These are phyloP conservation scores for Metschnikowia baotianmanensis DNA, from an alignment of 805 yeast species.

Conservation along the genomic window DNA sequence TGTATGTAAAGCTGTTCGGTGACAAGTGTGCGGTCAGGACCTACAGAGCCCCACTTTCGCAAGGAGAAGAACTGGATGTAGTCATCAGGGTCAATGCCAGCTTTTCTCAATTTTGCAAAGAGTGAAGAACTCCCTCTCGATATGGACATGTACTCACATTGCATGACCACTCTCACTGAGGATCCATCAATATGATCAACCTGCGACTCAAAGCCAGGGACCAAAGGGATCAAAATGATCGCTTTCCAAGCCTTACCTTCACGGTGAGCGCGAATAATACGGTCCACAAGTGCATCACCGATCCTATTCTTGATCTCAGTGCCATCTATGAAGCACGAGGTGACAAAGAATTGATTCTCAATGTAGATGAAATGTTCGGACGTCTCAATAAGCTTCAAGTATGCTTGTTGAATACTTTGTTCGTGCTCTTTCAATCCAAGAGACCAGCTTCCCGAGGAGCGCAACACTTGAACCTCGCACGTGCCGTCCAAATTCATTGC, in stretches of 20 bases:
- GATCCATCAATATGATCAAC: constrained; percentile 94
- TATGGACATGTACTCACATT: constrained; percentile 91
- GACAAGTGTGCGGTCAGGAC: constrained; percentile 66
- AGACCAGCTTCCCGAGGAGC: constrained; percentile 94
- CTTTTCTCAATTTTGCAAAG: constrained; percentile 72
- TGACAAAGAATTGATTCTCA: constrained; percentile 92
- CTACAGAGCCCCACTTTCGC: constrained; percentile 94
- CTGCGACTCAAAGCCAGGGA: constrained; percentile 96
- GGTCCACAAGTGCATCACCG: constrained; percentile 96
- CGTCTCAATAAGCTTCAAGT: constrained; percentile 83
- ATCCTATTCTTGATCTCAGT: constrained; percentile 80
- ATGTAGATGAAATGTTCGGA: constrained; percentile 91
- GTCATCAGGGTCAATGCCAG: constrained; percentile 85
- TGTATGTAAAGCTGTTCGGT: constrained; percentile 94
- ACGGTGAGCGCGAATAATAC: constrained; percentile 84
- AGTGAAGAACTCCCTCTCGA: constrained; percentile 87
- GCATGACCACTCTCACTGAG: constrained; percentile 93
- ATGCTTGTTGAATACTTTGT: constrained; percentile 89
- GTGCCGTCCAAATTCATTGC: constrained; percentile 68
- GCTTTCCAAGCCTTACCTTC: constrained; percentile 85
- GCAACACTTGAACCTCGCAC: constrained; percentile 84
- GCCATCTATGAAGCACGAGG: constrained; percentile 85
- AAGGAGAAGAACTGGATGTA: constrained; percentile 89
- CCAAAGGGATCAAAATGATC: constrained; percentile 83
- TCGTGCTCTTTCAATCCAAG: constrained; percentile 83